Conservation (phyloP, 2,329 filamentous ascomycete species). For the Colletotrichum sp. region DNA sequence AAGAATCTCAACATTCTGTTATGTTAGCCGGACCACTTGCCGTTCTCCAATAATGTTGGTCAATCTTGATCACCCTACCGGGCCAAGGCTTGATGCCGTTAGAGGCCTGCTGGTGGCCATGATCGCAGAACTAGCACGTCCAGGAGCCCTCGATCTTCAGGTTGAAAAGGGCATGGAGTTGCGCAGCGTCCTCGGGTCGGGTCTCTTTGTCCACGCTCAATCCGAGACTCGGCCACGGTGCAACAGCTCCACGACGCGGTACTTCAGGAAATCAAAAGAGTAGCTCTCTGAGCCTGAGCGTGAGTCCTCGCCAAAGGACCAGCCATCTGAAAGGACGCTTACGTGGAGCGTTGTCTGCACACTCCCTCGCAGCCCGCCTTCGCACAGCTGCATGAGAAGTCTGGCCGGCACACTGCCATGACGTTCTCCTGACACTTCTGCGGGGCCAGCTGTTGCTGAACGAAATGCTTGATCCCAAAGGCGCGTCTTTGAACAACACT, state of each 20-base stretch:
- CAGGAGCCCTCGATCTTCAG: not conserved
- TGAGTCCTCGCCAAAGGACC: not conserved
- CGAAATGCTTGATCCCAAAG: not conserved
- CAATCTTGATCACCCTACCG: not conserved
- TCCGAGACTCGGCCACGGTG: not conserved
- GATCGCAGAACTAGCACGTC: not conserved
- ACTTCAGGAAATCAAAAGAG: not conserved
- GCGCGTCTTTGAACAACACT: not conserved
- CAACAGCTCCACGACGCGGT: not conserved
- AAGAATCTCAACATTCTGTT: accelerated
- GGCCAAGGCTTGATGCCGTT: not conserved
- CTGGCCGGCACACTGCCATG: not conserved
- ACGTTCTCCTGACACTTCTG: not conserved
- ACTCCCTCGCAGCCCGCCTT: not conserved
- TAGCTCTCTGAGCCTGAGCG: not conserved
- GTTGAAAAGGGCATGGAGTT: not conserved
- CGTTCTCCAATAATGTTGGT: not conserved
- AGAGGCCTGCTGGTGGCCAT: not conserved
- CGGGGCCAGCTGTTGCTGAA: not conserved
- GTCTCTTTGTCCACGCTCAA: not conserved
- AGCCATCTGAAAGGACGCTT: not conserved
- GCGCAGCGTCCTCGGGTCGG: not conserved
- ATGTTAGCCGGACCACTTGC: accelerated
- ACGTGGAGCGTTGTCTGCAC: not conserved
- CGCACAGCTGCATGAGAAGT: not conserved